phyloP scores from a whole-genome alignment of 78 protist species.

The Dictyostelium brefeldianum region DNA sequence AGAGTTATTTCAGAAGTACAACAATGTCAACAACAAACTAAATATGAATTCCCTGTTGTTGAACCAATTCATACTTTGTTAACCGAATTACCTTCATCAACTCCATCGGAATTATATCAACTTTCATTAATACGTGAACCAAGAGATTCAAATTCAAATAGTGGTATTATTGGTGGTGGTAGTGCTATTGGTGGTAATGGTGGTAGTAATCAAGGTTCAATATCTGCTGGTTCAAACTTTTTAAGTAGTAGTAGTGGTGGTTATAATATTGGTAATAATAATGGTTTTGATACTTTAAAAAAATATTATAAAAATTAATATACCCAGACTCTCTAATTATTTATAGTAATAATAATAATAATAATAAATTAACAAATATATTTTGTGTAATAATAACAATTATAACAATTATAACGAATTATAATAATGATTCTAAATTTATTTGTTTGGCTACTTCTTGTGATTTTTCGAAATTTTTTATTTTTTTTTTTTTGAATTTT shows the following conservation, averaged over 20 bases:
- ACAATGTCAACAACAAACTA: conserved; percentile 29
- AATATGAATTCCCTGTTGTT: conserved; percentile 79
- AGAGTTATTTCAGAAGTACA: conserved; percentile 75
- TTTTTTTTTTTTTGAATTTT: too few relatives aligned
- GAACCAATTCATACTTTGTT: conserved; percentile 85
- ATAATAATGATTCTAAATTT: too few relatives aligned
- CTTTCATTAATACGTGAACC: conserved; percentile 71
- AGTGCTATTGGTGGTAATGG: neutral
- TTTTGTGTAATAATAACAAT: too few relatives aligned
- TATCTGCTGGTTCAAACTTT: conserved; percentile 14
- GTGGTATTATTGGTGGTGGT: neutral
- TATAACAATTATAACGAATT: too few relatives aligned
- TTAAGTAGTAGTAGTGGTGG: neutral
- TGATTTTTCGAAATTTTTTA: too few relatives aligned
- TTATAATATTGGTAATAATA: conserved; percentile 2
- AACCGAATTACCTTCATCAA: conserved; percentile 76
- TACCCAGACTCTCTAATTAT: too few relatives aligned
- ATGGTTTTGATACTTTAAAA: conserved; percentile 24
- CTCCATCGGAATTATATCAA: conserved; percentile 64
- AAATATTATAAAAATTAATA: conserved; percentile 7
- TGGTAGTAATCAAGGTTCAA: neutral
- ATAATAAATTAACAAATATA: too few relatives aligned
- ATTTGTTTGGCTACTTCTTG: too few relatives aligned
- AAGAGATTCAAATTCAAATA: conserved; percentile 14
- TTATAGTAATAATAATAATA: too few relatives aligned